These are phyloP conservation scores for Gynandropsis gynandra DNA, from an alignment of 345 rosid genomes.

Conservation along the genomic window DNA sequence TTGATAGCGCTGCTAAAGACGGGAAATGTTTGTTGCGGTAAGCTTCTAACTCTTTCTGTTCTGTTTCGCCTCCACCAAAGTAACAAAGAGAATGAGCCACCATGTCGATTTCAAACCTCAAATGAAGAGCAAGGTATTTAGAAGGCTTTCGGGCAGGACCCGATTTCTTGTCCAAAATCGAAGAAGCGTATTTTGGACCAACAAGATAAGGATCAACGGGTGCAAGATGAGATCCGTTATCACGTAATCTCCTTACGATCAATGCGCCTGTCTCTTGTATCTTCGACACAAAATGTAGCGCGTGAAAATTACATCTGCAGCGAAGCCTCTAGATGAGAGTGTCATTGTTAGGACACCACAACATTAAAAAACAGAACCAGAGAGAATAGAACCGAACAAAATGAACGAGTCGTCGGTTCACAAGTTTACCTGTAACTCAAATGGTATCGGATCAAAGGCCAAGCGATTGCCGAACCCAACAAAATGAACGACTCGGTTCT, in stretches of 20 bases:
- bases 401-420: neutral
- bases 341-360: conserved; percentile 28
- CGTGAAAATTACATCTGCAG: conserved; percentile 93
- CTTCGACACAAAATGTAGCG: conserved; percentile 59
- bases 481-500: conserved; percentile 72
- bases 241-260: conserved; percentile 62
- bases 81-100: conserved; percentile 95
- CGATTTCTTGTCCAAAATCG: conserved; percentile 26
- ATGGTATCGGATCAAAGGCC: conserved; percentile 88
- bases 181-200: conserved; percentile 44
- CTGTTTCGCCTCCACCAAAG: conserved; percentile 84
- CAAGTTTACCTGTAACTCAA: conserved; percentile 63
- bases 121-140: conserved; percentile 69
- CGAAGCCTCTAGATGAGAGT: conserved; percentile 71
- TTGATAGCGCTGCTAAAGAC: conserved; percentile 50
- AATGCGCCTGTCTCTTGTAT: conserved; percentile 82
- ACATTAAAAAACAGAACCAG: conserved; percentile 31
- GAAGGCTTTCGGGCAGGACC: conserved; percentile 24
- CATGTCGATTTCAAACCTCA: conserved; percentile 97
- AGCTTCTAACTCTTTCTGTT: conserved; percentile 63
- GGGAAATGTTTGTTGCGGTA: conserved; percentile 87
- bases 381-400: neutral
- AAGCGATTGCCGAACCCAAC: conserved; percentile 92
- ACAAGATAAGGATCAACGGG: conserved; percentile 64
- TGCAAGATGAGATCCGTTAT: conserved; percentile 32